phyloP scores from a whole-genome alignment of 164 flowering plant genomes.

The Magnolia sinica region DNA sequence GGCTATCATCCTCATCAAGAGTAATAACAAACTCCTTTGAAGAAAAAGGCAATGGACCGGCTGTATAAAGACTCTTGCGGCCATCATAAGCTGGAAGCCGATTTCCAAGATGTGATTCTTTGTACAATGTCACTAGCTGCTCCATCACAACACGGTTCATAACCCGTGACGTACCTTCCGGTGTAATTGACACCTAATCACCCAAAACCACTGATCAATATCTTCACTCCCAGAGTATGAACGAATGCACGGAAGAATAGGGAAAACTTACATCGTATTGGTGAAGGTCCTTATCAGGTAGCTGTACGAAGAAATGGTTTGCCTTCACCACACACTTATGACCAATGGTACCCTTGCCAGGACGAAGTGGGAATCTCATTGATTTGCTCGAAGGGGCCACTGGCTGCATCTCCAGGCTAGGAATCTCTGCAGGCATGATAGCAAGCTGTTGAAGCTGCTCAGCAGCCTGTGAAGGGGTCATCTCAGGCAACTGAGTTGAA shows the following conservation, averaged over 20 bases:
- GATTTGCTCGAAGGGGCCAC: conserved; percentile 47
- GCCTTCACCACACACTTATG: conserved; percentile 68
- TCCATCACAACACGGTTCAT: conserved; percentile 84
- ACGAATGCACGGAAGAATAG: neutral
- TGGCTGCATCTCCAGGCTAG: conserved; percentile 34
- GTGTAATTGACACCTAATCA: conserved; percentile 78
- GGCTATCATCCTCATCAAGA: conserved; percentile 85
- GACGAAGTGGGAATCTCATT: conserved; percentile 66
- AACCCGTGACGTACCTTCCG: conserved; percentile 81
- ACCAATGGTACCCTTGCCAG: conserved; percentile 68
- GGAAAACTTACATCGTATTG: conserved; percentile 69
- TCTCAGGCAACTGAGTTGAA: conserved; percentile 3
- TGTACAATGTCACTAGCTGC: conserved; percentile 57
- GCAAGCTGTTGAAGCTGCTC: conserved; percentile 41
- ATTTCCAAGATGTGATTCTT: conserved; percentile 77
- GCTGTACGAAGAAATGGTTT: conserved; percentile 75
- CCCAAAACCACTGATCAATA: neutral
- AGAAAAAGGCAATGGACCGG: conserved; percentile 84
- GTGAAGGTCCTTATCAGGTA: conserved; percentile 78
- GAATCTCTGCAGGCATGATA: neutral
- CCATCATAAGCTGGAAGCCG: conserved; percentile 99
- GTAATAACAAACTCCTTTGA: conserved; percentile 63
- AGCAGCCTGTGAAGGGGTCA: conserved; percentile 10
- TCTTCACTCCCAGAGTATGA: neutral
- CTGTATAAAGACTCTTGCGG: conserved; percentile 88